phyloP scores from a whole-genome alignment of 257 asterid genomes.

The Dorcoceras hygrometricum region DNA sequence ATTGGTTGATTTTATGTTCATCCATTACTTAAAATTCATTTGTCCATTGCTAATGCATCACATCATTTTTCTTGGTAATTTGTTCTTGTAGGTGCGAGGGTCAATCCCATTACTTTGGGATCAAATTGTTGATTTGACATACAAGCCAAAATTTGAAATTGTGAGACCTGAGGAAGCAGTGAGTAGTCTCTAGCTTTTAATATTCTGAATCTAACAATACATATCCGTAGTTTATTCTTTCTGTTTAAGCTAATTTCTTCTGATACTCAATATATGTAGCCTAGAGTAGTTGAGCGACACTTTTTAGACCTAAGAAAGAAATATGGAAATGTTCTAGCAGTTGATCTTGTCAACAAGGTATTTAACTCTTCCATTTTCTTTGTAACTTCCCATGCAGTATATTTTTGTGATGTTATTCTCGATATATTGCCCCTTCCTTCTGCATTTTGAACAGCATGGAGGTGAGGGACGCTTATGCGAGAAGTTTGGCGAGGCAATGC shows the following conservation, averaged over 20 bases:
- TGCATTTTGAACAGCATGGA: slow-evolving; percentile 53
- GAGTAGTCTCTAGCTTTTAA: slow-evolving; percentile 36
- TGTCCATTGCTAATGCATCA: slow-evolving; percentile 11
- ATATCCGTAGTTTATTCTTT: slow-evolving; percentile 12
- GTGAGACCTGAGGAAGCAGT: slow-evolving; percentile 62
- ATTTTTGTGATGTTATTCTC: slow-evolving; percentile 17
- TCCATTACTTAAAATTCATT: slow-evolving; percentile 13
- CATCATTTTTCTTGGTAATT: slow-evolving; percentile 8
- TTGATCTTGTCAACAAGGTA: slow-evolving; percentile 85
- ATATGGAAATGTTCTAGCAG: slow-evolving; percentile 80
- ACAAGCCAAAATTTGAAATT: slow-evolving; percentile 78
- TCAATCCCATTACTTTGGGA: slow-evolving; percentile 94
- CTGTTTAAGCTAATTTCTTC: slow-evolving; percentile 23
- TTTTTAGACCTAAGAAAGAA: slow-evolving; percentile 70
- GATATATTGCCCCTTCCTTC: slow-evolving; percentile 13
- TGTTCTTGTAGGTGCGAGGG: slow-evolving; percentile 71
- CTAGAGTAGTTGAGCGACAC: slow-evolving; percentile 78
- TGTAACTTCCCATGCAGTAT: background rate
- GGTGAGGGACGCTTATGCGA: slow-evolving; percentile 82
- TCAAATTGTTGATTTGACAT: slow-evolving; percentile 93
- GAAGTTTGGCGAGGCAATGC: slow-evolving; percentile 61
- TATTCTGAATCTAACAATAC: slow-evolving; percentile 8
- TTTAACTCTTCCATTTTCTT: slow-evolving; percentile 11
- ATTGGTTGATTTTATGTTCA: slow-evolving; percentile 3
- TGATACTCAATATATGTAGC: slow-evolving; percentile 41